Evolutionary conservation across 2,329 filamentous ascomycete genomes (phyloP), one percentile per base, ranked within the genome.

Genomic region (Grosmannia penicillata): DNA sequence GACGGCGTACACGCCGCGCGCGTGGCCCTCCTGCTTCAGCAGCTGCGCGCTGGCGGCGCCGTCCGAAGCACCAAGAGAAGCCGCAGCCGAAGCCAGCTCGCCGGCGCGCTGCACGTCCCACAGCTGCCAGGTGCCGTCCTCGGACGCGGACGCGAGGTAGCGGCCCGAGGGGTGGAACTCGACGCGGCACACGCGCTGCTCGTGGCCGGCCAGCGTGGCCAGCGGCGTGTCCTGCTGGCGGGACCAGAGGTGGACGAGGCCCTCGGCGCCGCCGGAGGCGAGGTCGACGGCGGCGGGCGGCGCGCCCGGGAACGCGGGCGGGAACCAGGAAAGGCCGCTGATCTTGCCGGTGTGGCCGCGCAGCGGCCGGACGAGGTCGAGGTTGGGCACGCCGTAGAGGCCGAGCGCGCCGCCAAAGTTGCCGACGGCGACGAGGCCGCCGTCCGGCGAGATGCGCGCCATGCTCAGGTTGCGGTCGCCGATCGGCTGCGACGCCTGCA

Each of bases 121-220:
- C 25, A 98, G 65, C 32, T 89, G 76, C 91, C 91, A 98, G 1
- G 91, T 94, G 3, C 86, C 94, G 54, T 98, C 91, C 51, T 91
- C 91, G 0, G 86, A 94, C 7, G 91, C 91, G 1, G 87, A 94
- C 6, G 89, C 91, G 6, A 96, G 66, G 52, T 89, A 96, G 44
- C 72, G 72, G 4, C 89, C 89, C 0, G 84, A 93, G 0, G 91
- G 91, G 48, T 98, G 91, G 52, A 96, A 94, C 42, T 94, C 91
- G 11, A 93, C 80, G 40, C 89, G 76, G 50, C 86, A 94, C 8
- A 98, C 86, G 44, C 91, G 78, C 38, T 82, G 82, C 5, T 73
- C 78, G 53, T 98, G 91, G 1, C 89, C 91, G 19, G 78, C 70
- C 0, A 96, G 66, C 0, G 82, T 93, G 1, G 82, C 72, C 4